These are phyloP conservation scores for Hyphopichia homilentoma DNA, from an alignment of 805 yeast genomes.

Conservation along the genomic window DNA sequence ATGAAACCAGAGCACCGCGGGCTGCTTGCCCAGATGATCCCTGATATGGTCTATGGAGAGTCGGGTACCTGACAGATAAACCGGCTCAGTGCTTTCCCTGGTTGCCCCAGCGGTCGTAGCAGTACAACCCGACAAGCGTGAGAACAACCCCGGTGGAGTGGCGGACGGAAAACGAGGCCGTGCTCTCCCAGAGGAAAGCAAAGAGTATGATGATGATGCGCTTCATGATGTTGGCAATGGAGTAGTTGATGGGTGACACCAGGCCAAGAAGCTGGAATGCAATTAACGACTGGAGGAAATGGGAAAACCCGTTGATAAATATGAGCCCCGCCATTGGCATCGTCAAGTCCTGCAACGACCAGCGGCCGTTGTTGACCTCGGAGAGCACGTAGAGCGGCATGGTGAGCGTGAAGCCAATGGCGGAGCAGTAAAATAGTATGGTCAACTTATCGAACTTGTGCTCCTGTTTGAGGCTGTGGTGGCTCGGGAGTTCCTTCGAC, in stretches of 20 bases:
- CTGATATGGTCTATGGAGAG: too few species aligned
- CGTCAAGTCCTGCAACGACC: conserved; percentile 30
- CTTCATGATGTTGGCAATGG: conserved; percentile 74
- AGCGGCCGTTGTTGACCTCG: conserved; percentile 37
- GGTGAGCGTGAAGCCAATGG: conserved; percentile 64
- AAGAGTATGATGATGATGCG: conserved; percentile 67
- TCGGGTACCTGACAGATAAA: too few species aligned
- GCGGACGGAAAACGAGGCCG: conserved; percentile 16
- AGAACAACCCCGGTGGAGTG: conserved; percentile 34
- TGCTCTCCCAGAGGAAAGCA: conserved; percentile 62
- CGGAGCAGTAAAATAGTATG: conserved; percentile 66
- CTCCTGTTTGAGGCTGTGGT: conserved; percentile 8
- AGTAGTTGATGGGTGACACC: conserved; percentile 72
- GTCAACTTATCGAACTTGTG: conserved; percentile 65
- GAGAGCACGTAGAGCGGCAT: conserved; percentile 61
- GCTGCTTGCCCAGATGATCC: too few species aligned
- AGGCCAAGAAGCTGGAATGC: conserved; percentile 75
- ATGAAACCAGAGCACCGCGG: too few species aligned
- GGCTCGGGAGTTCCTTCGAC: conserved; percentile 24
- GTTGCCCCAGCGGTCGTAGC: conserved; percentile 43
- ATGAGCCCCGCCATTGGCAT: conserved; percentile 35
- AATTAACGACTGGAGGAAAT: conserved; percentile 66
- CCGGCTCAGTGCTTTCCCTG: too few species aligned
- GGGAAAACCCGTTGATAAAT: conserved; percentile 61
- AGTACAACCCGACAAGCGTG: conserved; percentile 38